Percentiles rank a stretch among this genome's conserved stretches.
Conservation (phyloP, 768 basidiomycete species). For the Pulveroboletus sp. region DNA sequence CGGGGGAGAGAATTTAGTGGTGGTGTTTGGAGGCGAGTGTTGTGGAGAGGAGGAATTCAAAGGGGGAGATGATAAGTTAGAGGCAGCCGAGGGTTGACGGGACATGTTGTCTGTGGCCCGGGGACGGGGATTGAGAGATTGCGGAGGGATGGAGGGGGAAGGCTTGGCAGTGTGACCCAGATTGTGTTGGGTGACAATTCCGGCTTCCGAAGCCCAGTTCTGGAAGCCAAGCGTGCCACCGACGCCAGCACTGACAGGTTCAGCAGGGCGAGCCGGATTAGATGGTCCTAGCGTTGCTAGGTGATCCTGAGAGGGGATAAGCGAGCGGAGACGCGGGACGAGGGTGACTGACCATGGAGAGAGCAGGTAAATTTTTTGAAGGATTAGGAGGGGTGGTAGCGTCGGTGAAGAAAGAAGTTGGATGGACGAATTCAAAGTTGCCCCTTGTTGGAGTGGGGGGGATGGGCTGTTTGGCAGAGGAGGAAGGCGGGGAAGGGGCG, state of each 20-base stretch:
- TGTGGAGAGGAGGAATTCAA: conserved; percentile 23
- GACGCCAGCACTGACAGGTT: conserved; percentile 11
- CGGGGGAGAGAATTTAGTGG: conserved; percentile 27
- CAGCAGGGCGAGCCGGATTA: conserved; percentile 19
- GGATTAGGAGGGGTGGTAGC: conserved; percentile 19
- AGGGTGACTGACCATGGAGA: conserved; percentile 27
- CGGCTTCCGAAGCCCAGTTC: conserved; percentile 31
- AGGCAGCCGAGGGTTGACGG: conserved; percentile 28
- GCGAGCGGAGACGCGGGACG: background rate
- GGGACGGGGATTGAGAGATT: conserved; percentile 17
- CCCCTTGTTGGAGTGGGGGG: conserved; percentile 20
- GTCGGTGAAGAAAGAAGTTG: conserved; percentile 25
- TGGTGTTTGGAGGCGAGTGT: conserved; percentile 21
- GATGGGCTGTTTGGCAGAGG: conserved; percentile 11
- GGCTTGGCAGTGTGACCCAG: conserved; percentile 11
- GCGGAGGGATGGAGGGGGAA: background rate
- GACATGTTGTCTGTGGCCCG: conserved; percentile 30
- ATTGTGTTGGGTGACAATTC: conserved; percentile 19
- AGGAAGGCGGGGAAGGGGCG: conserved; percentile 1
- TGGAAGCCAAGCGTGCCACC: conserved; percentile 24
- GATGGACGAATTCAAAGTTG: conserved; percentile 28
- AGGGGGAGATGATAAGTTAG: conserved; percentile 20
- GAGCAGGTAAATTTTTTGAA: conserved; percentile 27
- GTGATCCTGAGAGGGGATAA: conserved; percentile 22
- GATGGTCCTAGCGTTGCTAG: conserved; percentile 28